phyloP scores from a whole-genome alignment of 176 grass and related monocot genomes.

The Rhynchospora breviuscula region DNA sequence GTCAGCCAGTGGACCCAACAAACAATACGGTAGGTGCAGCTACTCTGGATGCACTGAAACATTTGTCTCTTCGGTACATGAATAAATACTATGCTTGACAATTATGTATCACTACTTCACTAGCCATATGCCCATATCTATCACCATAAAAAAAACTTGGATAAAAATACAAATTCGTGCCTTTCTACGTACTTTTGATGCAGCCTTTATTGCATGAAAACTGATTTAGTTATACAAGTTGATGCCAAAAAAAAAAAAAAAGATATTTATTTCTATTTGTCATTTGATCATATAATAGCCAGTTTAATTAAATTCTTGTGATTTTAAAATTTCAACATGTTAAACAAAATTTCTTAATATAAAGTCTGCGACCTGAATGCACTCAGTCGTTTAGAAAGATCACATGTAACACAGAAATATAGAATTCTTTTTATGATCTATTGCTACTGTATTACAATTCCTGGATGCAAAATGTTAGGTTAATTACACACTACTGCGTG shows the following conservation, averaged over 20 bases:
- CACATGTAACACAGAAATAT: not conserved
- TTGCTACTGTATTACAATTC: not conserved
- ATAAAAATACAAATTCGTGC: not conserved
- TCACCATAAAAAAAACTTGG: not conserved
- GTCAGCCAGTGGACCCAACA: not conserved
- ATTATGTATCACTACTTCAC: not conserved
- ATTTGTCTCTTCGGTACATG: constrained; percentile 14
- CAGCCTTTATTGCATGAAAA: not conserved
- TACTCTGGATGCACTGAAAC: constrained; percentile 17
- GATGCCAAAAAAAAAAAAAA: not conserved
- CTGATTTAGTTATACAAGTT: not conserved
- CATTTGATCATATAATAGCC: not conserved
- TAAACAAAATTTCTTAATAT: not conserved
- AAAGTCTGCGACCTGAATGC: not conserved
- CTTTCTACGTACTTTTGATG: not conserved
- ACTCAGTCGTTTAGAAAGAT: not conserved
- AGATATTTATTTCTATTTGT: not conserved
- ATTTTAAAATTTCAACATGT: not conserved
- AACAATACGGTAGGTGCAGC: not conserved
- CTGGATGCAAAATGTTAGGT: not conserved
- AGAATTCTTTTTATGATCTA: not conserved
- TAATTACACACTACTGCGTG: not conserved
- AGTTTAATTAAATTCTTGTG: not conserved
- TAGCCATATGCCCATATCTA: not conserved
- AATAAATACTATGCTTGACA: constrained; percentile 22